These are phyloP conservation scores for Cudoniella acicularis DNA, from an alignment of 495 filamentous ascomycete genomes.

Conservation along the genomic window DNA sequence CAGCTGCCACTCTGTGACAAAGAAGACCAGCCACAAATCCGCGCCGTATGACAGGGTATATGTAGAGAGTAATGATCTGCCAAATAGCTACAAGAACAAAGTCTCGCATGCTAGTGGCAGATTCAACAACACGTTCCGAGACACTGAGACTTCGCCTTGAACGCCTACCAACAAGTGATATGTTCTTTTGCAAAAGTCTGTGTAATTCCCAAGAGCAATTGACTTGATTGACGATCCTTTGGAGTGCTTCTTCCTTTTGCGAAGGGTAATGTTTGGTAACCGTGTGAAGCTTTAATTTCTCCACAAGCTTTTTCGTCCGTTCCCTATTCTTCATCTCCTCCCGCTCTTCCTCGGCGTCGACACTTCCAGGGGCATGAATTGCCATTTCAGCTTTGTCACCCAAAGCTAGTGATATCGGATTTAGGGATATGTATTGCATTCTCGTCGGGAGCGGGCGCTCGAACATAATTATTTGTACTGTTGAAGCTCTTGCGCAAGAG, in stretches of 20 bases:
- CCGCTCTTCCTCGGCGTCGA: constrained; percentile 62
- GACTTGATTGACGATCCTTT: constrained; percentile 85
- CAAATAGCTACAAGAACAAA: constrained; percentile 64
- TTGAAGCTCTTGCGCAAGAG: constrained; percentile 62
- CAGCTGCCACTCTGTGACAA: constrained; percentile 76
- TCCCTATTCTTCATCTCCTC: constrained; percentile 49
- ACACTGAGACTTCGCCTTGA: constrained; percentile 85
- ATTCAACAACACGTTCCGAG: constrained; percentile 91
- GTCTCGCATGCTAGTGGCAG: constrained; percentile 79
- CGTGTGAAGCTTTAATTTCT: constrained; percentile 86
- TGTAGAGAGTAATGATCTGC: constrained; percentile 68
- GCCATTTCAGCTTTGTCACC: constrained; percentile 63
- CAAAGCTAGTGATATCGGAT: constrained; percentile 83
- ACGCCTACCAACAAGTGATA: constrained; percentile 72
- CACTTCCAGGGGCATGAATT: constrained; percentile 39
- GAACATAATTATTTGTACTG: constrained; percentile 84
- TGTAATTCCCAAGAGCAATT: constrained; percentile 93
- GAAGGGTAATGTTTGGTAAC: constrained; percentile 72
- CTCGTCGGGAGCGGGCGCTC: constrained; percentile 77
- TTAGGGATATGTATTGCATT: constrained; percentile 96
- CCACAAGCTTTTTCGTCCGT: constrained; percentile 61
- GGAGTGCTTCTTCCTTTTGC: constrained; percentile 75
- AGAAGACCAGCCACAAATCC: constrained; percentile 75
- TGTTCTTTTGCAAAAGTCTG: constrained; percentile 80
- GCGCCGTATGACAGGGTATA: constrained; percentile 71